A percentile compares a stretch with the other conserved stretches of the same genome.
These are phyloP conservation scores for Daldinia loculata DNA, from an alignment of 495 filamentous ascomycete genomes.

Conservation along the genomic window DNA sequence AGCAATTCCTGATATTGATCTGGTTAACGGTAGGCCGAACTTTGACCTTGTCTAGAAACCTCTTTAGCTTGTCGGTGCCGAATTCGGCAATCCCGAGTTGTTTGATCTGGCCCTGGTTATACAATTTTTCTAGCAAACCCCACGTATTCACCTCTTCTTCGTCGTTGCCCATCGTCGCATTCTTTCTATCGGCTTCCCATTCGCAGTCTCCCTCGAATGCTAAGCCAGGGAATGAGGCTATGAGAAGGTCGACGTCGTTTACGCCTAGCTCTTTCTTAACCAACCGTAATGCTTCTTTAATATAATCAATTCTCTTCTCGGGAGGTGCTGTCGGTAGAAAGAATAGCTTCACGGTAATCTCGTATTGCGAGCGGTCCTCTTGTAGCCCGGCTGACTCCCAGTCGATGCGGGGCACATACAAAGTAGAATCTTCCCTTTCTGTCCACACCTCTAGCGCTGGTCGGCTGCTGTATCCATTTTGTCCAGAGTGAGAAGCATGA, in stretches of 20 bases:
- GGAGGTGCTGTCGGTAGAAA: conserved; percentile 77
- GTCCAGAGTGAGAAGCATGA: conserved; percentile 17
- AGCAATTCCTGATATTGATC: conserved; percentile 97
- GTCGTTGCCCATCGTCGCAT: conserved; percentile 66
- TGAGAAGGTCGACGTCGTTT: conserved; percentile 82
- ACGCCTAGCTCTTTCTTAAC: conserved; percentile 82
- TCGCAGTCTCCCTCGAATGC: conserved; percentile 93
- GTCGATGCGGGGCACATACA: conserved; percentile 81
- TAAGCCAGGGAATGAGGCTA: conserved; percentile 92
- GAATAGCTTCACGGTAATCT: conserved; percentile 94
- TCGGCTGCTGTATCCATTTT: conserved; percentile 40
- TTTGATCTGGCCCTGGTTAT: conserved; percentile 73
- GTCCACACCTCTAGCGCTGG: conserved; percentile 69
- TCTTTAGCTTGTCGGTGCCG: conserved; percentile 77
- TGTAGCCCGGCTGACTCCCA: conserved; percentile 73
- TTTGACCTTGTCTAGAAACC: conserved; percentile 64
- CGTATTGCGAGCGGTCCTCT: conserved; percentile 83
- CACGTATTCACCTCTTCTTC: conserved; percentile 73
- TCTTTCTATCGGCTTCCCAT: conserved; percentile 72
- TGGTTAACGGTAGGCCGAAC: conserved; percentile 88
- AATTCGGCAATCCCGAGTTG: conserved; percentile 90
- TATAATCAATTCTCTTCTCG: conserved; percentile 68
- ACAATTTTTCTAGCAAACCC: conserved; percentile 76
- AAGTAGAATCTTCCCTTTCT: conserved; percentile 59
- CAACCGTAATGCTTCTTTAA: conserved; percentile 76